Conservation (phyloP, 1,284 basidiomycete genomes). For the Anthracocystis walkeri region DNA sequence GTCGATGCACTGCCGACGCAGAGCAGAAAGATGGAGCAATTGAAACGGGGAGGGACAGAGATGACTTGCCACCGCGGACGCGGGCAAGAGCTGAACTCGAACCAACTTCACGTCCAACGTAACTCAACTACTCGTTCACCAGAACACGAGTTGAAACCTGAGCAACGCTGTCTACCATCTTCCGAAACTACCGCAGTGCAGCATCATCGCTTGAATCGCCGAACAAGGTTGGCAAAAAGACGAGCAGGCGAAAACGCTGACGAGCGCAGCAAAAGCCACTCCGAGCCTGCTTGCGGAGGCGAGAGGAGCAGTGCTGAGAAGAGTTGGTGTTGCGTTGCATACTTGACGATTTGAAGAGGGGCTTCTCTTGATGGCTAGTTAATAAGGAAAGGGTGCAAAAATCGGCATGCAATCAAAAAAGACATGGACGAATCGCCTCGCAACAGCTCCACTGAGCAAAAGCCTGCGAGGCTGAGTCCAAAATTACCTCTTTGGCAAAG, state of each 20-base stretch:
- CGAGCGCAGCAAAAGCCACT: not conserved
- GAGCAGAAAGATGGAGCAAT: conserved; percentile 40
- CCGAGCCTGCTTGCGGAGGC: not conserved
- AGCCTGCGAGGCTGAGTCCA: conserved; percentile 12
- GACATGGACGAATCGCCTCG: conserved; percentile 16
- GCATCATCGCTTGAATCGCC: not conserved
- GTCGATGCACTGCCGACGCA: not conserved
- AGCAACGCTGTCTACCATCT: not conserved
- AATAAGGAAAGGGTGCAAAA: conserved; percentile 15
- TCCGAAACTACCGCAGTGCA: conserved; percentile 1
- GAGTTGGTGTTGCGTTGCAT: not conserved
- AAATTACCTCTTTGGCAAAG: conserved; percentile 45
- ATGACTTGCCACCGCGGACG: conserved; percentile 1
- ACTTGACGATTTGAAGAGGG: conserved; percentile 10
- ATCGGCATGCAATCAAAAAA: conserved; percentile 43
- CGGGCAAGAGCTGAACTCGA: conserved; percentile 6
- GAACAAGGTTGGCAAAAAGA: not conserved
- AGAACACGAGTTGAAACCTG: not conserved
- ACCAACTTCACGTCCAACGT: not conserved
- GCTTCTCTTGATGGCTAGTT: conserved; percentile 44
- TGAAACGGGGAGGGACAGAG: conserved; percentile 26
- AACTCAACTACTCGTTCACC: conserved; percentile 6
- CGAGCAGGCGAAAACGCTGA: not conserved
- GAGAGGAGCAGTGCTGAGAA: conserved; percentile 3
- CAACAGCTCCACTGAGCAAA: conserved; percentile 2